phyloP scores from a whole-genome alignment of 2,329 filamentous ascomycete genomes.

The Tolypocladium ophioglossoides region DNA sequence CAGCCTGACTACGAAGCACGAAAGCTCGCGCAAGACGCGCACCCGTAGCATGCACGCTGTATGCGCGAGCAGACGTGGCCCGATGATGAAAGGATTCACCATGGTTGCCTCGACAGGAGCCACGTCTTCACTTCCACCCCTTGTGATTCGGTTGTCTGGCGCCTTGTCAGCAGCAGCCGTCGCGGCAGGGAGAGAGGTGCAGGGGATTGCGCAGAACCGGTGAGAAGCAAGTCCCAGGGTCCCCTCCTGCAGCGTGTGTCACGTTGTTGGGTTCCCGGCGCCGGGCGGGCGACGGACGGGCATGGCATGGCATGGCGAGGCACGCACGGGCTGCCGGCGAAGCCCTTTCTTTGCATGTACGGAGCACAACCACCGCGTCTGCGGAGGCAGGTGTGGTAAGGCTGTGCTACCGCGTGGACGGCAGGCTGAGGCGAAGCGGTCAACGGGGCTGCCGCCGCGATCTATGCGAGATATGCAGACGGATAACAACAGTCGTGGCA shows the following conservation, averaged over 20 bases:
- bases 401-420: background rate
- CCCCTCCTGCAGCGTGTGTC: background rate
- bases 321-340: background rate
- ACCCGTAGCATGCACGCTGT: background rate
- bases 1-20: background rate
- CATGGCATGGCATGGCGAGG: background rate
- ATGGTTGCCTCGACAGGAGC: background rate
- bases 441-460: background rate
- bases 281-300: background rate
- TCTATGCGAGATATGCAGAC: background rate
- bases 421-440: background rate
- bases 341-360: too few species aligned
- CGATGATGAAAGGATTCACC: background rate
- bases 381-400: background rate
- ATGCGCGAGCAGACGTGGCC: background rate
- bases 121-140: background rate
- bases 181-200: background rate
- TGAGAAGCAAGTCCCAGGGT: background rate
- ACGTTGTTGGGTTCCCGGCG: background rate
- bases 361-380: too few species aligned
- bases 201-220: background rate
- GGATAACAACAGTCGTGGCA: background rate
- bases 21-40: background rate
- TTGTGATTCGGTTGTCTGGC: background rate
- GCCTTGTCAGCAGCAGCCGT: background rate